Conservation (phyloP, 495 filamentous ascomycete genomes). For the Umbilicaria muhlenbergii region DNA sequence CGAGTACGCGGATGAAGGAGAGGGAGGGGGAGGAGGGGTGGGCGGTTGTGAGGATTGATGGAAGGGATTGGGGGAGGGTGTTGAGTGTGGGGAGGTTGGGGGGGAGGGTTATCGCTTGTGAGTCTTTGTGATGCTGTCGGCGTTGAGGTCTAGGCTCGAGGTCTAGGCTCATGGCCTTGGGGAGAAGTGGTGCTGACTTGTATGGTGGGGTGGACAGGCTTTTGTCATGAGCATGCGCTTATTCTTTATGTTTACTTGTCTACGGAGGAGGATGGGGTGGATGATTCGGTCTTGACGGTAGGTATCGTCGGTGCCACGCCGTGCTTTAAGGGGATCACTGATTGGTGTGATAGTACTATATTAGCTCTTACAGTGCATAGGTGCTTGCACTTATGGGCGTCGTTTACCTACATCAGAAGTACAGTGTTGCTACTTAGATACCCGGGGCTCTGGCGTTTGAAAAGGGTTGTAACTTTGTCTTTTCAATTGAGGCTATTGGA, state of each 20-base stretch:
- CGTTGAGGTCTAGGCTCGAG: slow-evolving; percentile 29
- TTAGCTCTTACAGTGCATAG: slow-evolving; percentile 32
- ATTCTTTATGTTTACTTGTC: slow-evolving; percentile 88
- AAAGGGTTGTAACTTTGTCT: no score
- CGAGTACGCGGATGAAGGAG: slow-evolving; percentile 51
- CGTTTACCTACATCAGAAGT: no score
- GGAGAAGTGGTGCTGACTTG: background rate
- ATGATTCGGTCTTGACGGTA: slow-evolving; percentile 70
- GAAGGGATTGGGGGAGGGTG: slow-evolving; percentile 78
- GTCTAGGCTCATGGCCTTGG: no score
- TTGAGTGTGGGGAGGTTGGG: slow-evolving; percentile 78
- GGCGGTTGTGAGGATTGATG: slow-evolving; percentile 79
- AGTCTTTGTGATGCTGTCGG: slow-evolving; percentile 12
- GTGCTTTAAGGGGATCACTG: background rate
- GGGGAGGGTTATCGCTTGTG: slow-evolving; percentile 81
- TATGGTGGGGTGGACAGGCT: slow-evolving; percentile 22
- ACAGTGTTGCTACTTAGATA: no score
- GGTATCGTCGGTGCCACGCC: slow-evolving; percentile 13
- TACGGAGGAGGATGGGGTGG: slow-evolving; percentile 46
- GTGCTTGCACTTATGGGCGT: no score
- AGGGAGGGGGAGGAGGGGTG: slow-evolving; percentile 53
- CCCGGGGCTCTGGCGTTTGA: no score
- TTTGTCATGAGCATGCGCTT: slow-evolving; percentile 63
- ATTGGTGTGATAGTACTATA: slow-evolving; percentile 38
- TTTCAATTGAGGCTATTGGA: no score